Conservation (phyloP, 139 green algal genomes). For the Mychonastes homosphaera region DNA sequence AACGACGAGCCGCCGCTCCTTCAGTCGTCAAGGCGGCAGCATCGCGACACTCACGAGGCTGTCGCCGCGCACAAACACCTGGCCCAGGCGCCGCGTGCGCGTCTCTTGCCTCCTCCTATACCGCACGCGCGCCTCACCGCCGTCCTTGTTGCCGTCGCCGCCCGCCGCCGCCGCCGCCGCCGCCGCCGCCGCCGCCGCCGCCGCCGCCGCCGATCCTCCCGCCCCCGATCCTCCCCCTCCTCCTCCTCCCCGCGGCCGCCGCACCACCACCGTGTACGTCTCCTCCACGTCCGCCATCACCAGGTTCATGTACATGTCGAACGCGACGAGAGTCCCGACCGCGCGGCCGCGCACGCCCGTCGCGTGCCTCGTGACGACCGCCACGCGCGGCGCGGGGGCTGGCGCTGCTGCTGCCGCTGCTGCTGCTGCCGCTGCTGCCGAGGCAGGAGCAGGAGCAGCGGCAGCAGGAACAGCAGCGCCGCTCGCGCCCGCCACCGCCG, state of each 20-base stretch:
- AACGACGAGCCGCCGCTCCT: too few relatives aligned
- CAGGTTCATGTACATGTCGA: constrained; percentile 65
- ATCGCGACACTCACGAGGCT: constrained; percentile 55
- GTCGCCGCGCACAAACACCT: constrained; percentile 58
- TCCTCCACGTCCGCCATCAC: constrained; percentile 59
- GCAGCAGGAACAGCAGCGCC: too few relatives aligned
- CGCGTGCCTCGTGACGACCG: constrained; percentile 56
- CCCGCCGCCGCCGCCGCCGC: neutral
- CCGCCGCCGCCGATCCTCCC: neutral
- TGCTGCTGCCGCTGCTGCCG: too few relatives aligned
- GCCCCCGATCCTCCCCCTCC: neutral
- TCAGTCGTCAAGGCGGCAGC: too few relatives aligned
- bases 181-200: neutral
- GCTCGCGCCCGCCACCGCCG: too few relatives aligned
- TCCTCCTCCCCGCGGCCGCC: constrained; percentile 1
- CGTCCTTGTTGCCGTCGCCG: neutral
- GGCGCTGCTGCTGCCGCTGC: too few relatives aligned
- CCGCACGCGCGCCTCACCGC: constrained; percentile 8
- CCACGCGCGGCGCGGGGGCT: constrained; percentile 17
- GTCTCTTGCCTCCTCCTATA: constrained; percentile 40
- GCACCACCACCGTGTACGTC: constrained; percentile 53
- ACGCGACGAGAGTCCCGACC: constrained; percentile 41
- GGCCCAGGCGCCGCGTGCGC: constrained; percentile 38
- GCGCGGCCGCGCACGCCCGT: constrained; percentile 45
- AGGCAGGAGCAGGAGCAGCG: too few relatives aligned